These are phyloP conservation scores for Sporothrix dimorphospora DNA, from an alignment of 2,329 filamentous ascomycete genomes.

Conservation along the genomic window DNA sequence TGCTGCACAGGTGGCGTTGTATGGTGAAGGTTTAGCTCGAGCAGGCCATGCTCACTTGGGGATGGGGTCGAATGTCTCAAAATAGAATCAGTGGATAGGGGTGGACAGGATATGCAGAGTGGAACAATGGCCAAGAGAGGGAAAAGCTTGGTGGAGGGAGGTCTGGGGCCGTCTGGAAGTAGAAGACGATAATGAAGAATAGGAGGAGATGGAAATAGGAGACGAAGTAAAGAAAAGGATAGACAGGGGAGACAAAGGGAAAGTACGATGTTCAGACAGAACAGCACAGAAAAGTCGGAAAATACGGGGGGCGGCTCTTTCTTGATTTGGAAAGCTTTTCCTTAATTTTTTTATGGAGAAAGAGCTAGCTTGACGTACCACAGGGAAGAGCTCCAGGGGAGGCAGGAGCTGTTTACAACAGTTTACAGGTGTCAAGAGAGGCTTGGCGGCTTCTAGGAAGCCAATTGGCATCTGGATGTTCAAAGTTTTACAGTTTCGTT, in stretches of 20 bases:
- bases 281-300: conserved; percentile 2
- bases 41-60: conserved; percentile 17
- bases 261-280: conserved; percentile 3
- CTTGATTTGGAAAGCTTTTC: conserved; percentile 21
- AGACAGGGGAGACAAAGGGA: background rate
- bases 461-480: background rate
- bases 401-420: background rate
- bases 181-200: too few relatives aligned
- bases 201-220: too few relatives aligned
- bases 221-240: background rate
- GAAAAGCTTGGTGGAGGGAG: background rate
- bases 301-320: conserved; percentile 3
- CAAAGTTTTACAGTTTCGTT: background rate
- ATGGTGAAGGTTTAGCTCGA: conserved; percentile 14
- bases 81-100: conserved; percentile 11
- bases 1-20: background rate
- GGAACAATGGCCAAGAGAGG: background rate
- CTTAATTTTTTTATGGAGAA: conserved; percentile 22
- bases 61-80: conserved; percentile 8
- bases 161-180: background rate
- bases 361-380: conserved; percentile 7
- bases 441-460: background rate
- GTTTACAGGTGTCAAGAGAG: background rate
- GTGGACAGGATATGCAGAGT: background rate
- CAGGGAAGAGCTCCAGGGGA: background rate